Evolutionary conservation across 129 eudicot genomes (phyloP).

Genomic region (Chrysanthemum lavandulifolium): DNA sequence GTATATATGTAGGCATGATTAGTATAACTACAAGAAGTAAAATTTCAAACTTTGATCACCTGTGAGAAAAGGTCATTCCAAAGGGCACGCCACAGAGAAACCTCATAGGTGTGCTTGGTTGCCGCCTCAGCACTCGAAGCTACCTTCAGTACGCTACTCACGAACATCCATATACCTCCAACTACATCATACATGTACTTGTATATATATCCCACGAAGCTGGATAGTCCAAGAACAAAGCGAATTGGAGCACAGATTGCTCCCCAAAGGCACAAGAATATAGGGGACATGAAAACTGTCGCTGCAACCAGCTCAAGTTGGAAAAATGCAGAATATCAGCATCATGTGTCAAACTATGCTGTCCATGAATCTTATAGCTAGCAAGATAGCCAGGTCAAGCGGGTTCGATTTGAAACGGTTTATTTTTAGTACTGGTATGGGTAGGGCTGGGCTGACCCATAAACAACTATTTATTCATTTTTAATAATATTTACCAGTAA

Average conservation of each 20-base stretch:
- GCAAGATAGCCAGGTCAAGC: background rate
- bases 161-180: slow-evolving; percentile 45
- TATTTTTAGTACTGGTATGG: background rate
- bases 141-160: slow-evolving; percentile 48
- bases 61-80: slow-evolving; percentile 91
- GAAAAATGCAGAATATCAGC: slow-evolving; percentile 5
- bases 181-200: slow-evolving; percentile 39
- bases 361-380: background rate
- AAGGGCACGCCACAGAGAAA: slow-evolving; percentile 84
- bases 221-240: slow-evolving; percentile 49
- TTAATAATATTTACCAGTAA: background rate
- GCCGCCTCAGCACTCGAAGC: slow-evolving; percentile 64
- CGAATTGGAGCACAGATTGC: slow-evolving; percentile 66
- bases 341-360: background rate
- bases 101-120: slow-evolving; percentile 59
- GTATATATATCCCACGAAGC: slow-evolving; percentile 40
- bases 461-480: background rate
- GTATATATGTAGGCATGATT: background rate
- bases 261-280: slow-evolving; percentile 62
- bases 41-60: slow-evolving; percentile 35
- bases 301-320: slow-evolving; percentile 50
- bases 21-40: background rate
- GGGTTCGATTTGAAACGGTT: background rate
- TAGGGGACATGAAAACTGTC: slow-evolving; percentile 52
- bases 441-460: background rate